A percentile compares a stretch with the other conserved stretches of the same genome.
phyloP scores from a whole-genome alignment of 352 stramenopile genomes.

The Thalassiosira tumida region DNA sequence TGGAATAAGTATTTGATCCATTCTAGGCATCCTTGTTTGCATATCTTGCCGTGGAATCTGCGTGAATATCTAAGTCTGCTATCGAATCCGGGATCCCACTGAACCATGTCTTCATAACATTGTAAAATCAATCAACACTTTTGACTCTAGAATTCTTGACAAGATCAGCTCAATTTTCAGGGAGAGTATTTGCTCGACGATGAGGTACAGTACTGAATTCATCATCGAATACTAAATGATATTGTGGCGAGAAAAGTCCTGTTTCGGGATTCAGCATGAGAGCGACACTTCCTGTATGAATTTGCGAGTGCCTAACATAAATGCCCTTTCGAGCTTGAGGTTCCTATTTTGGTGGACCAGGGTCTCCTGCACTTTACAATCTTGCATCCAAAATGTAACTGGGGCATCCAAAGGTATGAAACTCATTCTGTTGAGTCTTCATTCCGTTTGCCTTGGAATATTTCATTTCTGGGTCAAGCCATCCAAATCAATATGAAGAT shows the following conservation, averaged over 20 bases:
- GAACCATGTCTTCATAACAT: constrained; percentile 26
- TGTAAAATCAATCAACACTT: constrained; percentile 20
- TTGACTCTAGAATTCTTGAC: not conserved
- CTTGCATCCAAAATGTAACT: constrained; percentile 6
- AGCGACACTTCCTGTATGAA: constrained; percentile 62
- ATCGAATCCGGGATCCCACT: not conserved
- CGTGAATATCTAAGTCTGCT: not conserved
- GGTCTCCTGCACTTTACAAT: not conserved
- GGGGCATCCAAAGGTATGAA: constrained; percentile 50
- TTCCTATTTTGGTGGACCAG: constrained; percentile 65
- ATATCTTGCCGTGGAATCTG: no score
- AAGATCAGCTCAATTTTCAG: constrained; percentile 43
- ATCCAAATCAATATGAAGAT: constrained; percentile 9
- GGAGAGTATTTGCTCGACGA: constrained; percentile 2
- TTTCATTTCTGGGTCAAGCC: constrained; percentile 15
- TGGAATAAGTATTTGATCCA: no score
- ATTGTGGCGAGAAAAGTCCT: constrained; percentile 76
- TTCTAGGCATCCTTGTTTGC: no score
- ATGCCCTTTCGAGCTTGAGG: constrained; percentile 51
- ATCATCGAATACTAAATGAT: constrained; percentile 77
- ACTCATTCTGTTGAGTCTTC: not conserved
- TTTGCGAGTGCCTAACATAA: constrained; percentile 23
- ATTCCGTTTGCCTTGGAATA: not conserved
- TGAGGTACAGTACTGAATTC: constrained; percentile 37
- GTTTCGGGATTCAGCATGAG: constrained; percentile 78